phyloP scores from a whole-genome alignment of 257 asterid species.

The Przewalskia tangutica region DNA sequence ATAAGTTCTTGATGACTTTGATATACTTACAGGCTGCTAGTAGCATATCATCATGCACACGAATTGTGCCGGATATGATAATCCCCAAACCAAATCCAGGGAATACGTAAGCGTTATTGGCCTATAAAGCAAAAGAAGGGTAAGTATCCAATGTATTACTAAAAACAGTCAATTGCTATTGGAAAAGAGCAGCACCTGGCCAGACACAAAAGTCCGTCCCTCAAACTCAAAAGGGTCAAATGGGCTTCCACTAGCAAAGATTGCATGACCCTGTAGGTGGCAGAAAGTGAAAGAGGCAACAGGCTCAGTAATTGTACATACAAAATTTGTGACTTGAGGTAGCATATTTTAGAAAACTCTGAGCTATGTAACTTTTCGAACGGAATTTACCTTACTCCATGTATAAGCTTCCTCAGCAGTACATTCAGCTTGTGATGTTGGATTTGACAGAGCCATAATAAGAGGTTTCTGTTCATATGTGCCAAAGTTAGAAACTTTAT shows the following conservation, averaged over 20 bases:
- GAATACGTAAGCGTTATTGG: conserved; percentile 91
- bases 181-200: conserved; percentile 53
- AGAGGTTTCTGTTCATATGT: conserved; percentile 57
- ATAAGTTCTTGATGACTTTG: not conserved
- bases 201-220: conserved; percentile 54
- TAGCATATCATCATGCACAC: conserved; percentile 82
- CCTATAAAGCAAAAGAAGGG: conserved; percentile 25
- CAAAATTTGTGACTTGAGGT: not conserved
- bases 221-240: conserved; percentile 70
- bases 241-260: conserved; percentile 93
- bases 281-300: not conserved
- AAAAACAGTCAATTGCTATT: not conserved
- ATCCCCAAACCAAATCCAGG: conserved; percentile 94
- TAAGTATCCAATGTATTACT: not conserved
- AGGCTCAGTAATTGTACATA: not conserved
- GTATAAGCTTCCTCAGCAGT: conserved; percentile 93
- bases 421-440: conserved; percentile 89
- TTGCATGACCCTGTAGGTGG: conserved; percentile 59
- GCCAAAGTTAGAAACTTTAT: conserved; percentile 3
- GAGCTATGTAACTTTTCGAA: not conserved
- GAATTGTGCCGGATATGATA: conserved; percentile 88
- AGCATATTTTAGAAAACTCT: not conserved
- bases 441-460: conserved; percentile 79
- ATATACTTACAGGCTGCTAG: conserved; percentile 74
- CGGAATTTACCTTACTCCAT: conserved; percentile 59